Conservation (phyloP, 163 green algal genomes). For the Picocystis sp. region DNA sequence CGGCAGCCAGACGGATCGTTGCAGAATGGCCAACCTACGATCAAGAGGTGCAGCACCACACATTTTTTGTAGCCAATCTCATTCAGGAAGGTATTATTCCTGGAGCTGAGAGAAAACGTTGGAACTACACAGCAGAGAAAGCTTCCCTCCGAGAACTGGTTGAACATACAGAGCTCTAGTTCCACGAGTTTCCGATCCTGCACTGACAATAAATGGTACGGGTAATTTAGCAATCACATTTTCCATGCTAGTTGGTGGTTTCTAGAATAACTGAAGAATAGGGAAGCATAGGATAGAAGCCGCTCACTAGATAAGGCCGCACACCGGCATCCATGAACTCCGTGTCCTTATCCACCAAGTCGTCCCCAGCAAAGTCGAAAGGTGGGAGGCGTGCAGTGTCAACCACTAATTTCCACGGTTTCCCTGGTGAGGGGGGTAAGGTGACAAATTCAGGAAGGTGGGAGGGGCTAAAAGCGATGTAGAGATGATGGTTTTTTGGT, state of each 20-base stretch:
- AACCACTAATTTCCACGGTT: slow-evolving; percentile 42
- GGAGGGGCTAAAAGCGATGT: slow-evolving; percentile 63
- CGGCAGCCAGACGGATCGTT: slow-evolving; percentile 58
- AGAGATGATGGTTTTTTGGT: slow-evolving; percentile 34
- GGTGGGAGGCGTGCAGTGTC: slow-evolving; percentile 49
- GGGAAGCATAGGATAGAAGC: slow-evolving; percentile 54
- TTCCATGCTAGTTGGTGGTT: no score
- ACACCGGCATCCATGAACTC: slow-evolving; percentile 12
- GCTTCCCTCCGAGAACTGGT: no score
- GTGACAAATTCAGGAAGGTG: slow-evolving; percentile 21
- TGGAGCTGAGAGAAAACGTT: no score
- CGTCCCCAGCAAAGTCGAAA: slow-evolving; percentile 51
- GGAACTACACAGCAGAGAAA: no score
- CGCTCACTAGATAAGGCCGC: slow-evolving; percentile 16
- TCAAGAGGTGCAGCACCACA: slow-evolving; percentile 22
- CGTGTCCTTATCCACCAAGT: slow-evolving; percentile 31
- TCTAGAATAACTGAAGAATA: slow-evolving; percentile 58
- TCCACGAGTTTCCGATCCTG: no score
- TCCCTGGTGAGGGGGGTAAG: slow-evolving; percentile 8
- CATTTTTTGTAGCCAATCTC: no score
- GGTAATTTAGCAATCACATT: no score
- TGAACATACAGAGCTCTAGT: no score
- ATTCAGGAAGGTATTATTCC: no score
- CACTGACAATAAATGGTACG: no score
- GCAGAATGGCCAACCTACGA: slow-evolving; percentile 70